A percentile compares a stretch with the other conserved stretches of the same genome.
These are phyloP conservation scores for Capsicum rhomboideum DNA, from an alignment of 257 asterid genomes.

Conservation along the genomic window DNA sequence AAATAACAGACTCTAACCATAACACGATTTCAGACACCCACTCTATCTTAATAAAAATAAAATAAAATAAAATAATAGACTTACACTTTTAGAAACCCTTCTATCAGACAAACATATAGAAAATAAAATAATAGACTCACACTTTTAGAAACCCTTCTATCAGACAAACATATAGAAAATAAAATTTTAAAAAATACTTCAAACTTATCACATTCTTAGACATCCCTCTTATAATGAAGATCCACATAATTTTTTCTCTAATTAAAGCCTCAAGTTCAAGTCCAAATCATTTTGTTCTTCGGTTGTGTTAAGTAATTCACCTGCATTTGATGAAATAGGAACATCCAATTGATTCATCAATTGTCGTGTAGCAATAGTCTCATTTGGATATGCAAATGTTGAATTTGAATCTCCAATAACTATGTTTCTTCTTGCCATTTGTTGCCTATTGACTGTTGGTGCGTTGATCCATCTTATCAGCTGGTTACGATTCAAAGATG, in stretches of 20 bases:
- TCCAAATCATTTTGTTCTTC: background rate
- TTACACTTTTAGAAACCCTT: background rate
- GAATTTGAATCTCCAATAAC: background rate
- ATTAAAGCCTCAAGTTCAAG: background rate
- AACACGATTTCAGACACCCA: background rate
- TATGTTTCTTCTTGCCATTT: background rate
- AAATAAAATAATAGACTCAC: background rate
- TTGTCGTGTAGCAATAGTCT: background rate
- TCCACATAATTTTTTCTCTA: background rate
- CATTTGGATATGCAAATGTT: background rate
- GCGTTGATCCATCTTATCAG: background rate
- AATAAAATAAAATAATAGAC: background rate
- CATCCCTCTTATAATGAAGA: background rate
- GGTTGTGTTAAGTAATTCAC: background rate
- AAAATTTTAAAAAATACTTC: background rate
- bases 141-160: background rate
- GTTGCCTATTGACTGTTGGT: background rate
- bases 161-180: background rate
- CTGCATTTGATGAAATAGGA: background rate
- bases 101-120: background rate
- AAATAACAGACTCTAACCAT: background rate
- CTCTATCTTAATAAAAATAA: background rate
- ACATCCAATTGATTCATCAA: background rate
- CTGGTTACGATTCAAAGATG: background rate
- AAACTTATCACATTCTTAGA: background rate